Base-by-base conservation (phyloP, 179 eudicot genomes). In the Sideroxylon spinosum region DNA sequence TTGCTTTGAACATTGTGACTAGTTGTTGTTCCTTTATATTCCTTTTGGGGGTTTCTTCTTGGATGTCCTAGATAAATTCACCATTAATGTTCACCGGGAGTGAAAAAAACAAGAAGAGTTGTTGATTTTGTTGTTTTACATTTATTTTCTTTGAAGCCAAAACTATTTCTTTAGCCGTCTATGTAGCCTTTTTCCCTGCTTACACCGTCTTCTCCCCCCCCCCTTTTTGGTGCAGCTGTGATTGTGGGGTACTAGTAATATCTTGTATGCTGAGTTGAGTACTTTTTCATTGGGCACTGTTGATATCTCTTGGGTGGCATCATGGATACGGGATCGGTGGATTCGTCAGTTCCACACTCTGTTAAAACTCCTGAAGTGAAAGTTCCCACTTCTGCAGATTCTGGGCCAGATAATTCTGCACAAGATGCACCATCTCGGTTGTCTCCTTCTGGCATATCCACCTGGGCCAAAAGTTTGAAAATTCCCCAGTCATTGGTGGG, bases 381-480 rank as follows among this genome's bases (percentile, higher is more conserved):
- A 48, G 77, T 87, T 82, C 70, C 94, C 44, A 66, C 81, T 68
- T 78, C 89, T 16, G 77, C 78, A 53, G 82, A 82, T 68, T 76
- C 84, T 68, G 86, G 57, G 25, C 72, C 78, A 75, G 78, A 82
- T 81, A 84, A 80, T 65, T 71, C 88, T 66, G 64, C 83, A 29
- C 59, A 22, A 73, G 89, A 90, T 76, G 81, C 85, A 68, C 78
- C 94, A 53, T 76, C 97, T 19, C 89, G 82, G 72, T 84, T 83
- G 19, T 80, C 97, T 10, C 70, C 87, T 22, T 87, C 91, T 76
- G 90, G 92, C 68, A 60, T 94, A 80, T 86, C 97, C 22, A 84
- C 87, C 9, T 94, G 98, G 98, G 97, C 97, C 50, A 91, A 87
- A 78, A 93, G 73, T 82, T 83, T 93, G 69, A 93, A 89, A 82